A percentile compares a stretch with the other conserved stretches of the same genome.
These are phyloP conservation scores for Geotrichum carabidarum DNA, from an alignment of 1,139 yeast species.

Conservation along the genomic window DNA sequence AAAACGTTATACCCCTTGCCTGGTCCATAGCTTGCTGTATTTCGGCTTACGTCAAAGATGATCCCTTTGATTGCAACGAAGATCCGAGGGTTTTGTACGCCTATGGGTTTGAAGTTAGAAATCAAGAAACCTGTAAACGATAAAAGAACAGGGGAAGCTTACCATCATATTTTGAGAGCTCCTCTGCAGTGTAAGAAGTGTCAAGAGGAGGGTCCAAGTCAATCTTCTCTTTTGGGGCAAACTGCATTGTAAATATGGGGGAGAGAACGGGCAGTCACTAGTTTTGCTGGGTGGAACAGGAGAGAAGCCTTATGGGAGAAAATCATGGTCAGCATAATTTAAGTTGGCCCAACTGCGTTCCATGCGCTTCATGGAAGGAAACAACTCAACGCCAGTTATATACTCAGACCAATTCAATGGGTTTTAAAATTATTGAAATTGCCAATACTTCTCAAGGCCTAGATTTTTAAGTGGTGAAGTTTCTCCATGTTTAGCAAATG, in stretches of 20 bases:
- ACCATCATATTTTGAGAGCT: constrained; percentile 48
- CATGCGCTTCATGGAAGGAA: too few relatives aligned
- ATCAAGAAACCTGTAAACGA: too few relatives aligned
- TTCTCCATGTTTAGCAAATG: too few relatives aligned
- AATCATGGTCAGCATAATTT: too few relatives aligned
- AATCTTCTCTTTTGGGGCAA: constrained; percentile 49
- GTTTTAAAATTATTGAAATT: too few relatives aligned
- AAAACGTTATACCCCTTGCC: constrained; percentile 68
- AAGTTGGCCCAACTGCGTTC: too few relatives aligned
- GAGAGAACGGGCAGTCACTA: not conserved
- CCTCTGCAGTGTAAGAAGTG: constrained; percentile 40
- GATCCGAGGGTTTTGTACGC: constrained; percentile 43
- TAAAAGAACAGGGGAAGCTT: constrained; percentile 22
- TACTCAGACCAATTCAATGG: too few relatives aligned
- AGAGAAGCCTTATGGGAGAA: too few relatives aligned
- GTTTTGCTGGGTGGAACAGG: too few relatives aligned
- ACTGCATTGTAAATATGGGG: constrained; percentile 2
- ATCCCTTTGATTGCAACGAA: constrained; percentile 72
- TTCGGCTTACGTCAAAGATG: constrained; percentile 70
- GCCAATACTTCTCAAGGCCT: too few relatives aligned
- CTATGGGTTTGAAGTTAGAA: constrained; percentile 27
- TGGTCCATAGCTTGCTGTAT: constrained; percentile 64
- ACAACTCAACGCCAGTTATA: too few relatives aligned
- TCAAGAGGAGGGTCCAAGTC: constrained; percentile 47
- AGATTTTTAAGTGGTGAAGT: too few relatives aligned